These are phyloP conservation scores for Suillus subluteus DNA, from an alignment of 768 basidiomycete genomes.

Conservation along the genomic window DNA sequence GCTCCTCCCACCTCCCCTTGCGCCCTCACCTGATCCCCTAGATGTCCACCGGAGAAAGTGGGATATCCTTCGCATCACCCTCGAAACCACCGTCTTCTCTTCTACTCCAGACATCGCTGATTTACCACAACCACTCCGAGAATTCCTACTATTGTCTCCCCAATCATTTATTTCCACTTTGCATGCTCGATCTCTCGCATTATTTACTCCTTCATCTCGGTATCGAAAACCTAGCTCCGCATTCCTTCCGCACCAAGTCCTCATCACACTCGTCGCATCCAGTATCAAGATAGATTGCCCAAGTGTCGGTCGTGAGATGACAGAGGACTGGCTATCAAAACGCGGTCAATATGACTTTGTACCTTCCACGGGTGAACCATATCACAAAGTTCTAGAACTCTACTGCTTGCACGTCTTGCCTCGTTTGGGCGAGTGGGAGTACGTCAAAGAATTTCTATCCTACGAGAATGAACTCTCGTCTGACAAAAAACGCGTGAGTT, in stretches of 20 bases:
- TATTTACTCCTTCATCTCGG: conserved; percentile 61
- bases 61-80: conserved; percentile 85
- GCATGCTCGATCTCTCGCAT: conserved; percentile 63
- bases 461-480: conserved; percentile 69
- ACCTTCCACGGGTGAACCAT: conserved; percentile 51
- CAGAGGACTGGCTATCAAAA: conserved; percentile 79
- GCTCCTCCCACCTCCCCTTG: conserved; percentile 50
- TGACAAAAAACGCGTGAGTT: conserved; percentile 54
- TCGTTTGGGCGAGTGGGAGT: conserved; percentile 77
- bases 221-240: conserved; percentile 48
- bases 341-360: conserved; percentile 43
- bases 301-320: conserved; percentile 63
- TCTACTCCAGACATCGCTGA: conserved; percentile 45
- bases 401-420: conserved; percentile 78
- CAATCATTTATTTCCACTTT: conserved; percentile 58
- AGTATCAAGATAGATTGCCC: conserved; percentile 69
- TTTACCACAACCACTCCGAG: conserved; percentile 56
- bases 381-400: conserved; percentile 74
- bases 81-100: conserved; percentile 74
- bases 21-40: conserved; percentile 40
- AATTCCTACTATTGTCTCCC: conserved; percentile 59
- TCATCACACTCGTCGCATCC: conserved; percentile 71
- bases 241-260: conserved; percentile 69
- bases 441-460: conserved; percentile 73
- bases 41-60: conserved; percentile 71